Percentiles rank a stretch among this genome's conserved stretches.
These are phyloP conservation scores for Metarhizium guizhouense DNA, from an alignment of 2,329 filamentous ascomycete genomes.

Conservation along the genomic window DNA sequence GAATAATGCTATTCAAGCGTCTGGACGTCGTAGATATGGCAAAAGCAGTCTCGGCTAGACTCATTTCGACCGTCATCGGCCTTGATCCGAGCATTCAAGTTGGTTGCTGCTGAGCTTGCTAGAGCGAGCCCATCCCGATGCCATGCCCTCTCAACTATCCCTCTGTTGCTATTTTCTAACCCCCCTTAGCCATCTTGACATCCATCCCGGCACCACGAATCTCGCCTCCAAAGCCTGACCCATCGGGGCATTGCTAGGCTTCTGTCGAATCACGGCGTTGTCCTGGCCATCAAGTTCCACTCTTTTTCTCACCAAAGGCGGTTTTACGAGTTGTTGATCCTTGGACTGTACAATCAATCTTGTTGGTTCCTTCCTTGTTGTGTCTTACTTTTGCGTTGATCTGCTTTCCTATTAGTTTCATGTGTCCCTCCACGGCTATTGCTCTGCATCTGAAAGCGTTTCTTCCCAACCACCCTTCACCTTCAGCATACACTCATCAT, in stretches of 20 bases:
- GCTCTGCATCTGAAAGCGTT: neutral
- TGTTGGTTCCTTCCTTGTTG: neutral
- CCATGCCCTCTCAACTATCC: too few relatives aligned
- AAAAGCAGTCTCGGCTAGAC: too few relatives aligned
- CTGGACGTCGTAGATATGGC: neutral
- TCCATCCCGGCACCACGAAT: neutral
- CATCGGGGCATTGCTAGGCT: neutral
- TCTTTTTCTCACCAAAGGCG: neutral
- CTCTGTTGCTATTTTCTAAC: too few relatives aligned
- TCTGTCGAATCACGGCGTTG: neutral
- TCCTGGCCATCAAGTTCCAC: neutral
- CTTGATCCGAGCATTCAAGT: too few relatives aligned
- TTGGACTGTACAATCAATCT: neutral
- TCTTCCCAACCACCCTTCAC: neutral
- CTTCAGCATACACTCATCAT: neutral
- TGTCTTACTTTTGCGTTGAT: neutral
- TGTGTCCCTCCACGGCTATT: neutral
- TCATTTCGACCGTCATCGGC: too few relatives aligned
- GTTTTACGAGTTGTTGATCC: neutral
- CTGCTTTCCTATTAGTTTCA: neutral
- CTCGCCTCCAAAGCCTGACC: neutral
- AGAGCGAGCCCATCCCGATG: too few relatives aligned
- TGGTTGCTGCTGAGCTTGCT: too few relatives aligned
- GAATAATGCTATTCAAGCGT: neutral
- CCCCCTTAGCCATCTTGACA: neutral